These are phyloP conservation scores for Neoboletus magnificus DNA, from an alignment of 768 basidiomycete species.

Conservation along the genomic window DNA sequence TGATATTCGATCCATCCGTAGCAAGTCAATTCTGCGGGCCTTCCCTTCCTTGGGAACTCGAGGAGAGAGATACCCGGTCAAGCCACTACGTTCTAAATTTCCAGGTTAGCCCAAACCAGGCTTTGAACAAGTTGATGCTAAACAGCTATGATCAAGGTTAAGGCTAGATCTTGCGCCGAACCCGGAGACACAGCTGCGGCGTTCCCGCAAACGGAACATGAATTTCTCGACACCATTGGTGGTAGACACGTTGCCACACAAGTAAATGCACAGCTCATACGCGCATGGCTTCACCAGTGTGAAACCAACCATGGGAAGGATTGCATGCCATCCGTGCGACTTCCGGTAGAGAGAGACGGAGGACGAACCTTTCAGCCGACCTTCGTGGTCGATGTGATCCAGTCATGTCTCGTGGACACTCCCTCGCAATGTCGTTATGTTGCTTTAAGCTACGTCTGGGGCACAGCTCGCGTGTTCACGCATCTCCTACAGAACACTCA, in stretches of 20 bases:
- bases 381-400: slow-evolving; percentile 15
- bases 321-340: slow-evolving; percentile 4
- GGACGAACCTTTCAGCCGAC: not conserved
- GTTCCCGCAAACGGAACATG: not conserved
- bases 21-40: not conserved
- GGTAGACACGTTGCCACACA: slow-evolving; percentile 7
- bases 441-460: slow-evolving; percentile 25
- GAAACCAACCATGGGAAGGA: slow-evolving; percentile 9
- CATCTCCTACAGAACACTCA: slow-evolving; percentile 7
- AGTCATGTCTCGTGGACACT: slow-evolving; percentile 17
- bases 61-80: not conserved
- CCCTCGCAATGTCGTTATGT: slow-evolving; percentile 22
- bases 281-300: slow-evolving; percentile 12
- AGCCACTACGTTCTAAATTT: slow-evolving; percentile 4
- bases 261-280: slow-evolving; percentile 7
- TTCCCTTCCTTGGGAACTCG: slow-evolving; percentile 9
- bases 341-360: not conserved
- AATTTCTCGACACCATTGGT: slow-evolving; percentile 1
- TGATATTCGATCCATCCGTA: slow-evolving; percentile 1
- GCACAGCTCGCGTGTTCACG: slow-evolving; percentile 4
- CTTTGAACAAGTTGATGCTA: not conserved
- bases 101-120: not conserved
- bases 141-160: slow-evolving; percentile 1
- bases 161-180: not conserved
- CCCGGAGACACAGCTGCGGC: not conserved